Base-by-base conservation (phyloP, 768 basidiomycete species). In the Leucosporidium yakuticum region DNA sequence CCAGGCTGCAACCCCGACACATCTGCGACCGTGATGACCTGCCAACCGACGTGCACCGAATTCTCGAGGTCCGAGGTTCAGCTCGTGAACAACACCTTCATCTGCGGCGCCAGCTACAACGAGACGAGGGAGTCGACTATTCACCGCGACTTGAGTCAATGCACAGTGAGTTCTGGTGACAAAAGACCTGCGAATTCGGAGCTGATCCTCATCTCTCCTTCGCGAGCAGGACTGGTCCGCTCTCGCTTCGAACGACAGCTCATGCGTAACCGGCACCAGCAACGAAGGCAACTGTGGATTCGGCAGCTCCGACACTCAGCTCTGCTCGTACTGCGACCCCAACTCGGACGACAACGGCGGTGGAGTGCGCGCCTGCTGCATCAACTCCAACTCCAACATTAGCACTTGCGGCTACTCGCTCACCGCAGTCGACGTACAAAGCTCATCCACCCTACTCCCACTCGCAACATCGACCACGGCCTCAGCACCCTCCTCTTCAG, bases 281-380 rank as follows among this genome's bases (percentile, higher is more conserved):
- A 56, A 56, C 55, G 55, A 56, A 29, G 25, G n/a, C 4, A 56
- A 56, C 29, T 56, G 55, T 29, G 55, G 55, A 4, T 56, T 56
- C 55, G 27, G 55, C 4, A 56, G 25, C 29, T 20, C 27, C 29
- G 29, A 20, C 6, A 56, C 19, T 17, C 55, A 56, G 29, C 55
- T 56, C 27, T 56, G 55, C 55, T 29, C 25, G 19, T 56, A 56
- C 55, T 56, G 55, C 55, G 55, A 56, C 25, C 25, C 55, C 55
- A 27, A 23, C 27, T 29, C 55, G 19, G 23, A 51, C 5, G 23
- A 23, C 50, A 44, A 44, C 39, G 51, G 12, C n/a, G 27, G 15
- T 2, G 27, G 27, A 7, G 55, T 56, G 12, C n/a, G 8, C 6
- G n/a, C 55, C 25, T 56, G 55, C 55, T 56, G 55, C 55, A 32